Base-by-base conservation (phyloP, 169 alveolate species). In the Eimeria falciformis region DNA sequence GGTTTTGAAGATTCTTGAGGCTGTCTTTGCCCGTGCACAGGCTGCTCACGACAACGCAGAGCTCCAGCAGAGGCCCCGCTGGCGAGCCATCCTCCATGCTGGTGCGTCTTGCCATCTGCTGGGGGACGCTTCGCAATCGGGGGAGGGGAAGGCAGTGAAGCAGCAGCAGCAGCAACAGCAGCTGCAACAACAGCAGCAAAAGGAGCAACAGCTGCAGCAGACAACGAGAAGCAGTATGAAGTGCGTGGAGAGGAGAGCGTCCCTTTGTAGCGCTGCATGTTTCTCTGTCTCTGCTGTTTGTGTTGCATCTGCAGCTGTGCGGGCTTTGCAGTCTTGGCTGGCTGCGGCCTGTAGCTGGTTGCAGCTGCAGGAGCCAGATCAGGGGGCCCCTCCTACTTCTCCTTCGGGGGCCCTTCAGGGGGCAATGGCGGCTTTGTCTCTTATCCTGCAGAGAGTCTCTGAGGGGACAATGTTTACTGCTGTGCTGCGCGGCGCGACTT, bases 281-380 rank as follows among this genome's bases (percentile, higher is more conserved):
- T 9, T 17, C 23, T 78, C 27, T 5, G 69, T 3, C n/a, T 40
- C 23, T 73, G 84, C 43, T 23, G 84, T 27, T 25, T 50, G 62
- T 78, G 25, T 1, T 78, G 87, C 69, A 25, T 46, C 25, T 27
- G 23, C 87, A 78, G 87, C 87, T 45, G 87, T 78, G 69, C 37
- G 69, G 27, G 25, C 87, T 46, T 25, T 78, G 45, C 87, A 78
- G 53, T 78, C 87, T 12, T 78, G 87, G 87, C 87, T 78, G 29
- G 33, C 87, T 12, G 87, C 87, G 6, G 17, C 37, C 23, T 78
- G 87, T 47, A 47, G 71, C 87, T 78, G 87, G 87, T 45, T 78
- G 87, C 87, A 78, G 87, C 27, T 66, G 79, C 84, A 43, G 84
- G 43, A 43, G 40, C 56, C n/a, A 23, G 37, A 62, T 55, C 84